Evolutionary conservation across 345 rosid genomes (phyloP), one percentile per base, ranked within the genome.

Genomic region (Anastatica hierochuntica): DNA sequence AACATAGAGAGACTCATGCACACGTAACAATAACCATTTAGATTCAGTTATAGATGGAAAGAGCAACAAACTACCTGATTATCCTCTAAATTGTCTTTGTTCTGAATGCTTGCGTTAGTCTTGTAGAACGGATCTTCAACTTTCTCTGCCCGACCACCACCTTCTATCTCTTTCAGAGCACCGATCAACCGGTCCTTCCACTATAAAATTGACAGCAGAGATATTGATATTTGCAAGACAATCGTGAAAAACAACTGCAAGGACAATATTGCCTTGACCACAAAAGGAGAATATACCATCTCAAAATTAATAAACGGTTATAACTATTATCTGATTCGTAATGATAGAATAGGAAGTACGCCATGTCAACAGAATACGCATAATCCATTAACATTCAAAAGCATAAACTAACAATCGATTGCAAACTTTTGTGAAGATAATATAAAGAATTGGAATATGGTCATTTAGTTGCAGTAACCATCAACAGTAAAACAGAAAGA

Each of bases 121-220:
- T 72, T 79, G 53, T 47, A 62, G 72, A 62, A 73, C 60, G 68
- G 76, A 55, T 48, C 69, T 53, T 74, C 67, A 34, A 68, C 63
- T 59, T 71, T 74, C 53, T 69, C 86, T 36, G 67, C 75, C 53
- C 67, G 47, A 27, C 67, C 73, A 63, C 83, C 92, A 57, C 67
- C 67, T 57, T 87, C 73, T 79, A 87, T 75, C 68, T 74, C 84
- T 74, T 73, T 80, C 69, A 90, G 64, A 60, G 89, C 89, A 66
- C 75, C 76, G 26, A 63, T 65, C 67, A 90, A 63, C 62, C 95
- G 92, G 63, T 81, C 95, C 63, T 87, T 78, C 98, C 98, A 90
- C 98, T 87, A 60, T 46, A 78, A 43, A 72, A 62, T 56, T 58
- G 59, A 36, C 16, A 51, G 27, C 20, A 52, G 34, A 33, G 21